Evolutionary conservation across 352 stramenopile species (phyloP), one percentile per base, ranked within the genome.

Genomic region (Pythium aristosporum): DNA sequence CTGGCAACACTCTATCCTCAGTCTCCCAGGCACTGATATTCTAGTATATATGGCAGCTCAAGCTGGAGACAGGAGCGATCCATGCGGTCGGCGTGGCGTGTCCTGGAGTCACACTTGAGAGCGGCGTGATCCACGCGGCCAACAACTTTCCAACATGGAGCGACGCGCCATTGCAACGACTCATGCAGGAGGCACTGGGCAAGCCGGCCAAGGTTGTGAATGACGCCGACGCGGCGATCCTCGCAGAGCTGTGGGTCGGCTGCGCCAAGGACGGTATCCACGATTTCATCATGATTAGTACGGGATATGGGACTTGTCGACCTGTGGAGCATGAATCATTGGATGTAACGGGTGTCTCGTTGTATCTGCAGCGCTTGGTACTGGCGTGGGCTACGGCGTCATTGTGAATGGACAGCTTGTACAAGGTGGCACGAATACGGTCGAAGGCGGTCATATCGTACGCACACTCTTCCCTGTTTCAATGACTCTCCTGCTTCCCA

Each of bases 211-310:
- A 67, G 3, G 36, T 94, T 32, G 88, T 78, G 63, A 94, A 94
- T 28, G 86, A 94, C 49, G 86, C 86, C 3, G 86, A 94, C 59
- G 86, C 86, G 12, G 86, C 86, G 60, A 85, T 93, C 50, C 57
- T 91, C 52, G 86, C 86, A 10, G 86, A 95, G 65, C 75, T 90
- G 52, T 95, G 84, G 86, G 78, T 93, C 28, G 86, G 86, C 54
- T 80, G 71, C 8, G 86, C 86, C 11, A 86, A 82, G 50, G 64
- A 66, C 12, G 67, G 69, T 32, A 65, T 93, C 42, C 74, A 82
- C 51, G 77, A 87, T 59, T 91, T 93, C 47, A 79, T 92, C 71
- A 95, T 95, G 86, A 65, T 95, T 15, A 93, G 86, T 95, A 81
- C 55, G 75, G 68, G 30, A 10, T 18, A 3, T 63, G 44, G 28